Conservation (phyloP, 1,284 basidiomycete species). For the Termitomyces sp. region DNA sequence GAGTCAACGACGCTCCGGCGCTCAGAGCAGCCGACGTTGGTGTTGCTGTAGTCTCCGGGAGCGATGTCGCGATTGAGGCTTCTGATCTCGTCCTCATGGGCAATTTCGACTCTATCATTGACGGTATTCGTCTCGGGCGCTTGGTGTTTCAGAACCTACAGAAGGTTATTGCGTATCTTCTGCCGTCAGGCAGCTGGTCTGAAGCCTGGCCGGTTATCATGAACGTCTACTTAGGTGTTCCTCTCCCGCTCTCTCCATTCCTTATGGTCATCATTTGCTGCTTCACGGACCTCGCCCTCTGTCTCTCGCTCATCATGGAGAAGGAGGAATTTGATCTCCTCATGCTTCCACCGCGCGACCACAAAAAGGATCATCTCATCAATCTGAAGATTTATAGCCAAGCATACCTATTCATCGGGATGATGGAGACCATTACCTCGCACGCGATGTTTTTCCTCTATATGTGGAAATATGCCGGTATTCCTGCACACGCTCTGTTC, state of each 20-base stretch:
- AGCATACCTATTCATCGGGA: slow-evolving; percentile 13
- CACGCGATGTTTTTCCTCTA: slow-evolving; percentile 17
- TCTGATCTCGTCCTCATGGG: slow-evolving; percentile 4
- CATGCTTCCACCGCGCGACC: slow-evolving; percentile 15
- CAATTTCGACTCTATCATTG: not conserved
- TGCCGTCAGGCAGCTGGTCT: slow-evolving; percentile 27
- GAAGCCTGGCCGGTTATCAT: slow-evolving; percentile 16
- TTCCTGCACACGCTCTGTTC: slow-evolving; percentile 8
- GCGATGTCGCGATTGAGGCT: slow-evolving; percentile 37
- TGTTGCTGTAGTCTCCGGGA: slow-evolving; percentile 47
- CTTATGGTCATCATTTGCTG: slow-evolving; percentile 18
- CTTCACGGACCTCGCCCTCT: slow-evolving; percentile 14
- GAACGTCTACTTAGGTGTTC: slow-evolving; percentile 15
- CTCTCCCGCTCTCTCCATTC: slow-evolving; percentile 15
- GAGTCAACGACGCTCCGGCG: slow-evolving; percentile 42
- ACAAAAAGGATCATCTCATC: slow-evolving; percentile 16
- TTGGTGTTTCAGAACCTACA: slow-evolving; percentile 70
- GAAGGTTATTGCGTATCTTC: slow-evolving; percentile 33
- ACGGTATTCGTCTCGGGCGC: slow-evolving; percentile 48
- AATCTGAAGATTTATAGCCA: slow-evolving; percentile 15
- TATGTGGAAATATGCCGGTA: slow-evolving; percentile 11
- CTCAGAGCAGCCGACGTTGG: not conserved
- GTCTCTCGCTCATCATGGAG: slow-evolving; percentile 12
- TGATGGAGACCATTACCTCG: slow-evolving; percentile 14
- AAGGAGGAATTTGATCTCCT: slow-evolving; percentile 14